Base-by-base conservation (phyloP, 805 yeast genomes). In the Hermanozyma aechmeae region DNA sequence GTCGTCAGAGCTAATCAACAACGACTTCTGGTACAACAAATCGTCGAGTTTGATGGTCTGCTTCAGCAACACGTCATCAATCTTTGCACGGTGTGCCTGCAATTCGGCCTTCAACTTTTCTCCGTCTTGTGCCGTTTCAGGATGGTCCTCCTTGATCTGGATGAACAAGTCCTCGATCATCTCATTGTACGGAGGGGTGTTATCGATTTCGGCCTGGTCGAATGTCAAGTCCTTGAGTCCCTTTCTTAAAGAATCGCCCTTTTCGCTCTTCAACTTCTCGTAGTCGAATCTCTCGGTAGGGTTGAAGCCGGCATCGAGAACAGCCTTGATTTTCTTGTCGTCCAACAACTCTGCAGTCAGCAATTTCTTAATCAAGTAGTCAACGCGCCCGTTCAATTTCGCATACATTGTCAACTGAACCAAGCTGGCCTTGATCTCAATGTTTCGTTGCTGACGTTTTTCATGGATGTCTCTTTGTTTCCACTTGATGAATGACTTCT, bases 401-500 rank as follows among this genome's bases (percentile, higher is more conserved):
- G 62, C 63, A 50, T 89, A 89, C 86, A 87, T 86, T 31, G 78
- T 78, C 39, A 72, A 62, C 51, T 87, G 95, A 14, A 82, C 70
- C 38, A 78, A 76, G 27, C 87, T 65, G 18, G 81, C 75, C 37
- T 71, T 73, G 49, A 86, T 81, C 44, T 89, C 87, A 25, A 73
- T 70, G 46, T 80, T 79, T 48, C 94, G 64, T 50, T 83, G 83
- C 23, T 67, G 71, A 38, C 99, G 76, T 56, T 86, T 80, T 50
- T 89, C 96, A 51, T 92, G 98, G 40, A 92, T 92, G 43, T 87
- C 95, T 47, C 95, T 80, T 58, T 92, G 99, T 51, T 85, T 89
- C 98, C 97, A 89, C 35, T 76, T 73, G 45, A 92, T 84, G 42
- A 92, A 89, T 1, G 97, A 87, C 23, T 62, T 64, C 51, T 92